Evolutionary conservation across 345 rosid genomes (phyloP).

Genomic region (Euphorbia peplus): DNA sequence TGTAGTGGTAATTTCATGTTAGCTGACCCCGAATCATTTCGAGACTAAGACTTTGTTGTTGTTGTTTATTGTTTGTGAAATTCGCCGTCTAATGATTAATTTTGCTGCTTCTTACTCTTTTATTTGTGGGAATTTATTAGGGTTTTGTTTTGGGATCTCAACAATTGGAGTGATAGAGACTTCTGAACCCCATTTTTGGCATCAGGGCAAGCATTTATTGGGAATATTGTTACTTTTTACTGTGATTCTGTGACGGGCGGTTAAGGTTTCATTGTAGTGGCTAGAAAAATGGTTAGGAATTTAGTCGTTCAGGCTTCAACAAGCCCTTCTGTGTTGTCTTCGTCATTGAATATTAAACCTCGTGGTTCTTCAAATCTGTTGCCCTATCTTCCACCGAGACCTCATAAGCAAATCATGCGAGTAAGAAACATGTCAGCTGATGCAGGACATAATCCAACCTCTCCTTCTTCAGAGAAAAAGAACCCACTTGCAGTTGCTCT

Average conservation of each 20-base stretch:
- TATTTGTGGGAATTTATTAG: background rate
- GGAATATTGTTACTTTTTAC: background rate
- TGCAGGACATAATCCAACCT: slow-evolving; percentile 42
- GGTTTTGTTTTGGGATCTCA: slow-evolving; percentile 1
- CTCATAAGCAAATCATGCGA: slow-evolving; percentile 28
- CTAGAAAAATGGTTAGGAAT: slow-evolving; percentile 51
- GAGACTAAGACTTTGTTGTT: no score
- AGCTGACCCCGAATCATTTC: no score
- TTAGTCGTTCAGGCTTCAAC: slow-evolving; percentile 39
- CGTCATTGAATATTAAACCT: slow-evolving; percentile 32
- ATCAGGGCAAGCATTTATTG: background rate
- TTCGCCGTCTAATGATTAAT: background rate
- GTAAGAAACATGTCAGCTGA: slow-evolving; percentile 58
- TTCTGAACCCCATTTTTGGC: slow-evolving; percentile 1
- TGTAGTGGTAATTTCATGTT: background rate
- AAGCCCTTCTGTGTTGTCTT: slow-evolving; percentile 38
- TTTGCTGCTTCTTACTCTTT: background rate
- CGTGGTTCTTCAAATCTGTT: slow-evolving; percentile 34
- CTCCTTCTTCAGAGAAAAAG: slow-evolving; percentile 45
- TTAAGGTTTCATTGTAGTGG: slow-evolving; percentile 3
- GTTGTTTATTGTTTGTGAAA: background rate
- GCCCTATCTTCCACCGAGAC: slow-evolving; percentile 55
- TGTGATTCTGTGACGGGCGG: no score
- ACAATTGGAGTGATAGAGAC: slow-evolving; percentile 3
- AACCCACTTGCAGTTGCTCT: slow-evolving; percentile 57